Base-by-base conservation (phyloP, 208 protist genomes). In the Wallacemonas rigidus region DNA sequence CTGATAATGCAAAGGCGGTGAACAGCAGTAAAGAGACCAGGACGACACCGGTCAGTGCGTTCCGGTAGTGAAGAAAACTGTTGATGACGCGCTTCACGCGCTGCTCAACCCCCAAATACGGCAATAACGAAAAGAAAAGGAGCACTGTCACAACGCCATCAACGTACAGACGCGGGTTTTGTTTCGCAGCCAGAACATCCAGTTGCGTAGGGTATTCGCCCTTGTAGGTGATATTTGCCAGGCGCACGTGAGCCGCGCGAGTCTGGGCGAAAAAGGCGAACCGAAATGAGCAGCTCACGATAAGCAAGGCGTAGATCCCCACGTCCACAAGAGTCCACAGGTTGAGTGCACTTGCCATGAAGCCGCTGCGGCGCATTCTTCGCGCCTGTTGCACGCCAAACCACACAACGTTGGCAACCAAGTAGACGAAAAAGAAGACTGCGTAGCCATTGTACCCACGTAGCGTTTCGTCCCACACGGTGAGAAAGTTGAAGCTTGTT, bases 1-100 rank as follows among this genome's bases (percentile, higher is more conserved):
- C 76, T 3, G 78, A 72, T 11, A 87, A 48, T 0, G 81, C 78
- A 44, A 78, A 91, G 6, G 67, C 70, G 5, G 77, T 80, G 36
- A 82, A 56, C n/a, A 48, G 35, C 12, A 87, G 3, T 14, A 77
- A 44, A n/a, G 80, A 79, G n/a, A 88, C 14, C 2, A 83, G 26
- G 2, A 85, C 43, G 15, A 84, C 69, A 7, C 76, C 82, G 17
- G 83, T 44, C 0, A 87, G 51, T 2, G 63, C 70, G 68, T 79
- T 75, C 11, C 72, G 3, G 60, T 79, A 83, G 15, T 74, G 61
- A 39, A 74, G 69, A 2, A 64, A 58, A 36, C 57, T 41, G 51
- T 61, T 41, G 4, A 82, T 15, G 12, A 56, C 58, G 4, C 60
- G 36, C 12, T n/a, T n/a, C 41, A 65, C 60, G 11, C 60, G 60